Percentiles rank a stretch among this genome's conserved stretches.
Evolutionary conservation across 345 rosid genomes (phyloP).

Genomic region (Raphanus raphanistrum): DNA sequence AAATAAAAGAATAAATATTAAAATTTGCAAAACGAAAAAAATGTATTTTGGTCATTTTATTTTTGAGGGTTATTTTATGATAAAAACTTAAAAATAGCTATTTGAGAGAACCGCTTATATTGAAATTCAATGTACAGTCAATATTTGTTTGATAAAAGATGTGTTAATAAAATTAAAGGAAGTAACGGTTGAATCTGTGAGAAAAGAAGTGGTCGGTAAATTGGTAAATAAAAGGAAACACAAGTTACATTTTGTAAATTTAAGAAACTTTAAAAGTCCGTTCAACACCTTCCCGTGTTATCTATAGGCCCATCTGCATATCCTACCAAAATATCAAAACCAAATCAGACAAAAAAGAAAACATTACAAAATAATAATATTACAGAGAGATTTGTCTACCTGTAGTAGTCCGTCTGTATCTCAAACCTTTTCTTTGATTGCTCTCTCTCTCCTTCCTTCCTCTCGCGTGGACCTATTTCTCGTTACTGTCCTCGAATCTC

Average conservation of each 20-base stretch:
- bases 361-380: not conserved
- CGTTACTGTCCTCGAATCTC: slow-evolving; percentile 8
- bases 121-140: no score
- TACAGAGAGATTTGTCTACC: not conserved
- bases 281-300: not conserved
- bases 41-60: no score
- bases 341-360: not conserved
- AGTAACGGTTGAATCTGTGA: not conserved
- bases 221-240: not conserved
- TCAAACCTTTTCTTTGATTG: not conserved
- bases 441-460: slow-evolving; percentile 7
- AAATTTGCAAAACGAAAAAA: no score
- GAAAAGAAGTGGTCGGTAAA: not conserved
- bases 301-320: not conserved
- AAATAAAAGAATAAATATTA: no score
- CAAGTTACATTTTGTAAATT: not conserved
- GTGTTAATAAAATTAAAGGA: not conserved
- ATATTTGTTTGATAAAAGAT: not conserved
- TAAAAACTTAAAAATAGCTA: no score
- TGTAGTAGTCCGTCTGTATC: not conserved
- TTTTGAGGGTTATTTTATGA: no score
- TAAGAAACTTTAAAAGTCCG: not conserved
- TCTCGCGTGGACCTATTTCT: slow-evolving; percentile 29
- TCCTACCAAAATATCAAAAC: not conserved
- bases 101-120: no score